Evolutionary conservation across 2,329 filamentous ascomycete genomes (phyloP).

Genomic region (Fusarium algeriense): DNA sequence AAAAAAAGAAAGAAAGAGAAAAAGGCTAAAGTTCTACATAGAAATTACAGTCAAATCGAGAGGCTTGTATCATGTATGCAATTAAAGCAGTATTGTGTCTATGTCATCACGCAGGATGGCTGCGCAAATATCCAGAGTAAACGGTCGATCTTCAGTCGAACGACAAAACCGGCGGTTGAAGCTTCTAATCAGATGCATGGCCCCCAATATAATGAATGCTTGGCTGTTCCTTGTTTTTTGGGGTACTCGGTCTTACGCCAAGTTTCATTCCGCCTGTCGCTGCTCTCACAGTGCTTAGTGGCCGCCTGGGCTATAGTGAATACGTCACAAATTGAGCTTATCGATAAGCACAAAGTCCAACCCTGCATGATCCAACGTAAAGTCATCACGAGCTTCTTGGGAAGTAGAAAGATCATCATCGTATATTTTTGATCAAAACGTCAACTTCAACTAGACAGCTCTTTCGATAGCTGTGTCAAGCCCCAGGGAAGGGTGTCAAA

Average conservation of each 20-base stretch:
- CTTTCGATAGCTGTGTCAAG: not conserved
- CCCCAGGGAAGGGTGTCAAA: not conserved
- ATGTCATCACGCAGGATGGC: conserved; percentile 1
- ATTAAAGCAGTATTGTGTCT: not conserved
- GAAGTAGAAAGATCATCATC: not conserved
- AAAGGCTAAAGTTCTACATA: no score
- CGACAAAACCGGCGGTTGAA: not conserved
- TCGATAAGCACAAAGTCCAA: not conserved
- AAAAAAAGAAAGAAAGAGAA: no score
- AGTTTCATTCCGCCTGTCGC: not conserved
- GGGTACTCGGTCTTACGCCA: not conserved
- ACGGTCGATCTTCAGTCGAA: not conserved
- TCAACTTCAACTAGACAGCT: not conserved
- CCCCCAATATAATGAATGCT: not conserved
- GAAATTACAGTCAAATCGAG: not conserved
- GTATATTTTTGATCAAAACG: not conserved
- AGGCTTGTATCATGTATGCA: accelerated
- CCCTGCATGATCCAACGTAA: not conserved
- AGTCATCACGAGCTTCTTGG: not conserved
- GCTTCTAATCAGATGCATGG: not conserved
- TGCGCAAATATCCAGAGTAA: not conserved
- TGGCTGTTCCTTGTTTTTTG: not conserved
- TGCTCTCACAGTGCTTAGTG: not conserved
- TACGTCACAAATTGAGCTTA: not conserved
- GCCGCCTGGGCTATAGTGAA: not conserved